Percentiles rank a stretch among this genome's conserved stretches.
These are phyloP conservation scores for Phaseolus lunatus DNA, from an alignment of 306 rosid genomes.

Conservation along the genomic window DNA sequence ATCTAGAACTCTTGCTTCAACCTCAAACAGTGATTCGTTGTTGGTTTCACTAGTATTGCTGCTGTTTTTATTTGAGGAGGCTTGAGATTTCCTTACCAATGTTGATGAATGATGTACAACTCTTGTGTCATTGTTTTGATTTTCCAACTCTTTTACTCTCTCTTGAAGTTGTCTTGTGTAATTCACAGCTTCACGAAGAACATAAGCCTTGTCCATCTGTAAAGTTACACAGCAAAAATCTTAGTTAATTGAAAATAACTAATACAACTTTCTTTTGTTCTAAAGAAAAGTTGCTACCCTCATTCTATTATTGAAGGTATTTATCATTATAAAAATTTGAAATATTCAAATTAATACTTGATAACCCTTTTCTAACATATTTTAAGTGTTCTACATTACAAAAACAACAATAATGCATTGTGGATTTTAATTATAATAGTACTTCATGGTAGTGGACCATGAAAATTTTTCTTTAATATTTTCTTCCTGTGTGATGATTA, in stretches of 20 bases:
- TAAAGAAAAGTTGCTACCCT: too few relatives aligned
- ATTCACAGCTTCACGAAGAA: constrained; percentile 13
- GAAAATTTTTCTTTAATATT: not conserved
- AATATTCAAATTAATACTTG: not conserved
- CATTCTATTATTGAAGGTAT: not conserved
- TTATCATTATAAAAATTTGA: not conserved
- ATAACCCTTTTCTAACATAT: not conserved
- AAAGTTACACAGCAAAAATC: not conserved
- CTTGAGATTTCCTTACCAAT: not conserved
- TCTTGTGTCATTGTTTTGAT: not conserved
- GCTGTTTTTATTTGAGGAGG: not conserved
- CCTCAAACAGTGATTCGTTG: constrained; percentile 29
- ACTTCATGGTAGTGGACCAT: not conserved
- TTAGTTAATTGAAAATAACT: not conserved
- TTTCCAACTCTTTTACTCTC: constrained; percentile 2
- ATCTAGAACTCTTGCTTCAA: constrained; percentile 42
- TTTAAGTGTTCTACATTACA: not conserved
- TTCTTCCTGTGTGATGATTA: not conserved
- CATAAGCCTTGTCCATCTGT: constrained; percentile 19
- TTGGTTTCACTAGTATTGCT: not conserved
- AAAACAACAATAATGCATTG: not conserved
- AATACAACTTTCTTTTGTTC: too few relatives aligned
- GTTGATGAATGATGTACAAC: not conserved
- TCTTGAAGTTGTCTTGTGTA: constrained; percentile 14
- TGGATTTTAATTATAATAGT: not conserved